A percentile compares a stretch with the other conserved stretches of the same genome.
phyloP scores from a whole-genome alignment of 2,329 filamentous ascomycete species.

The Ascochyta viciae-villosae region DNA sequence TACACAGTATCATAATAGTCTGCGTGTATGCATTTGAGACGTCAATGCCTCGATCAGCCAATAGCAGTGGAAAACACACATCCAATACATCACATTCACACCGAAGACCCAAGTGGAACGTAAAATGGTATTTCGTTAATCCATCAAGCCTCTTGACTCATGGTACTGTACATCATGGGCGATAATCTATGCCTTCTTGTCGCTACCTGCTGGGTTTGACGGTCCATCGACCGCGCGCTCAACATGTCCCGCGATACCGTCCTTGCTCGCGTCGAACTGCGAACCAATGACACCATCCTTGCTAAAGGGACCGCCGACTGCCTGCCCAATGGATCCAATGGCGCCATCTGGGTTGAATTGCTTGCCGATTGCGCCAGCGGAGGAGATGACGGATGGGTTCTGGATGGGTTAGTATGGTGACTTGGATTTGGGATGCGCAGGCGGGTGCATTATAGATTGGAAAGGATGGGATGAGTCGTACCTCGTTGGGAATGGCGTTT shows the following conservation, averaged over 20 bases:
- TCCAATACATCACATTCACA: background rate
- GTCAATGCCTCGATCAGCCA: too few relatives aligned
- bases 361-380: constrained; percentile 60
- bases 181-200: constrained; percentile 23
- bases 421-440: background rate
- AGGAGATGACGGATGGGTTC: constrained; percentile 55
- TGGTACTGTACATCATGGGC: background rate
- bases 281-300: constrained; percentile 63
- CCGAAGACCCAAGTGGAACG: background rate
- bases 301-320: constrained; percentile 53
- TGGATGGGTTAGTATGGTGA: constrained; percentile 9
- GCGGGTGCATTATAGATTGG: too few relatives aligned
- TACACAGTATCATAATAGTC: too few relatives aligned
- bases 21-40: background rate
- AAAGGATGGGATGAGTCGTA: constrained; percentile 1
- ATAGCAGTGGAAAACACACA: too few relatives aligned
- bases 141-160: constrained; percentile 9
- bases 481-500: constrained; percentile 39
- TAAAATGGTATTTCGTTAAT: background rate
- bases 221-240: constrained; percentile 56
- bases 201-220: constrained; percentile 45
- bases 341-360: constrained; percentile 61
- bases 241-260: constrained; percentile 61
- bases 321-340: constrained; percentile 60
- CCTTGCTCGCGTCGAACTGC: constrained; percentile 62